Evolutionary conservation across 108 stramenopile genomes (phyloP), one percentile per base, ranked within the genome.

Genomic region (Cyclotella atomus): DNA sequence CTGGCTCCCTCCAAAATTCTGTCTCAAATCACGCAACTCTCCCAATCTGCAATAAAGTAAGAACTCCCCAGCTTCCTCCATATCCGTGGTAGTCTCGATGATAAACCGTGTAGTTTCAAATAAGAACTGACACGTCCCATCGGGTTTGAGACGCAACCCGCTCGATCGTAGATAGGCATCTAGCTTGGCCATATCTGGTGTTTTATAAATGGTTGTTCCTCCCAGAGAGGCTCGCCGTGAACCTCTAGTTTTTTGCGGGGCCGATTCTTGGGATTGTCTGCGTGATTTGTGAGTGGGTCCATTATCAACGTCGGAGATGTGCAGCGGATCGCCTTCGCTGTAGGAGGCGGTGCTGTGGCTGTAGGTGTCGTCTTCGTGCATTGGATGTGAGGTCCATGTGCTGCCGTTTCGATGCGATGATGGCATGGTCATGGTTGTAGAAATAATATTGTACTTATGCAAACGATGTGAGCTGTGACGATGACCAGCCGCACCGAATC

Each of bases 81-180:
- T 29, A 27, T 33, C 49, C 24, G 63, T 44, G 33, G 73, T 65
- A 9, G 77, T 49, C 56, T 71, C 77, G 14, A 79, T 66, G 20
- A 53, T 19, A 28, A 79, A 66, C 32, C 65, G 54, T 17, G 36
- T 54, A 8, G 65, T 57, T 21, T 79, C 59, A 38, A 79, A 79
- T 20, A 71, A n/a, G 59, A 79, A 79, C 24, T 30, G 54, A 47
- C 70, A 71, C 7, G 63, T 79, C 27, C 77, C 77, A 64, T 79
- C 38, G 5, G 54, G 29, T 34, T 79, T 65, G 46, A 79, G 77
- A n/a, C 70, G 77, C 19, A 79, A 43, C 7, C 71, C 71, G 4
- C 65, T 61, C 1, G 54, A 47, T 4, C 69, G 47, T 12, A 79
- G 65, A 41, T 43, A 71, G 2, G 49, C 32, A 38, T 79, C 77